Evolutionary conservation across 345 rosid species (phyloP), one percentile per base, ranked within the genome.

Genomic region (Cardamine resedifolia): DNA sequence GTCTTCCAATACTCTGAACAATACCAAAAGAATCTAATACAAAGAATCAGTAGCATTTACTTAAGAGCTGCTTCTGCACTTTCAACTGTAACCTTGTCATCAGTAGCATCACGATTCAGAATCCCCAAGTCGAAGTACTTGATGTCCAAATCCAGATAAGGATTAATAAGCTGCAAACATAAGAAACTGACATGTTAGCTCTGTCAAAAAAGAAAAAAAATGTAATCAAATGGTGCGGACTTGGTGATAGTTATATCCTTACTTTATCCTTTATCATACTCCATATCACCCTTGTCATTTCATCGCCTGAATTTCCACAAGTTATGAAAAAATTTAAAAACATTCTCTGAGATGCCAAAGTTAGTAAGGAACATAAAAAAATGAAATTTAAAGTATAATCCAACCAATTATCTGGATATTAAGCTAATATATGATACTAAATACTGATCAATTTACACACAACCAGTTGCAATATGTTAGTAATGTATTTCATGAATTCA

Each of bases 251-350:
- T 36, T 20, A 34, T 51, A 71, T 58, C 11, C 81, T 27, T 75
- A 95, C 97, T 83, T 90, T 91, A 14, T 95, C 92, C 70, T 95
- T 95, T 49, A 90, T 88, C 96, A 83, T 82, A 60, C 60, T 77
- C 96, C 99, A 91, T 49, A 95, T 95, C 44, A 95, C 80, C 81
- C 99, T 88, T 5, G 97, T 80, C 97, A 95, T 95, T 77, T 95
- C 99, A 82, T 95, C 99, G 50, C 99, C 99, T 77, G 10, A 24
- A 50, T 21, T 49, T 4, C 20, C 49, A 57, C 30, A 57, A 47
- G 16, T 36, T 5, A 67, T 6, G 11, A 30, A 34, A 15, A 33
- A 39, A 64, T 64, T 10, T n/a, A 62, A 50, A 39, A 33, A n/a
- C 44, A 45, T 21, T n/a, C 52, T 69, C 20, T 3, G 15, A 61